Evolutionary conservation across 2,329 filamentous ascomycete genomes (phyloP).

Genomic region (Colletotrichum theobromicola): DNA sequence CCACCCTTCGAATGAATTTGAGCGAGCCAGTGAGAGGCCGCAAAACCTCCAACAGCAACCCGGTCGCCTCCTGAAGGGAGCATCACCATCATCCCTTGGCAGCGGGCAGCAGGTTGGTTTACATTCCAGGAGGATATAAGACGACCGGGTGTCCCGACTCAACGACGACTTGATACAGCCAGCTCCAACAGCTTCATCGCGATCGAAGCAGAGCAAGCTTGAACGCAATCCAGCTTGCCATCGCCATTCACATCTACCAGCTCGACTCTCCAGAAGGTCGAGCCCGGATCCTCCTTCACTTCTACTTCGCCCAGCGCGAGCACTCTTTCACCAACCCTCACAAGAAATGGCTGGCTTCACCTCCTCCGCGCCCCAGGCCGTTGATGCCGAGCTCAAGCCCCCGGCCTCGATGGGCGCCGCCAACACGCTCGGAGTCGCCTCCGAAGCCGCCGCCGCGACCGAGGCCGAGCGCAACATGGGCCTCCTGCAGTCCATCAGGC

Average conservation of each 20-base stretch:
- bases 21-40: conserved; percentile 19
- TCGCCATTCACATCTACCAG: background rate
- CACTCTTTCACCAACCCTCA: background rate
- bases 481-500: conserved; percentile 41
- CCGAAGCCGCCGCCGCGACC: conserved; percentile 41
- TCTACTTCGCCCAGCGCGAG: background rate
- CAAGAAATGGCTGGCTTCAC: background rate
- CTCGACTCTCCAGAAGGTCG: background rate
- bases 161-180: background rate
- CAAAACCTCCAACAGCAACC: background rate
- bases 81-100: conserved; percentile 6
- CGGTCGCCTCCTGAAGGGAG: background rate
- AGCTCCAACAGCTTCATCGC: background rate
- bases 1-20: conserved; percentile 12
- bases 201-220: background rate
- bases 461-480: conserved; percentile 42
- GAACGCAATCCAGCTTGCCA: background rate
- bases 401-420: background rate
- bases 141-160: background rate
- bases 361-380: background rate
- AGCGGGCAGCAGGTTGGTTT: background rate
- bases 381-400: background rate
- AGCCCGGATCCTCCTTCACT: background rate
- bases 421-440: background rate
- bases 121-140: conserved; percentile 1